Evolutionary conservation across 768 basidiomycete genomes (phyloP).

Genomic region (Lactarius vividus): DNA sequence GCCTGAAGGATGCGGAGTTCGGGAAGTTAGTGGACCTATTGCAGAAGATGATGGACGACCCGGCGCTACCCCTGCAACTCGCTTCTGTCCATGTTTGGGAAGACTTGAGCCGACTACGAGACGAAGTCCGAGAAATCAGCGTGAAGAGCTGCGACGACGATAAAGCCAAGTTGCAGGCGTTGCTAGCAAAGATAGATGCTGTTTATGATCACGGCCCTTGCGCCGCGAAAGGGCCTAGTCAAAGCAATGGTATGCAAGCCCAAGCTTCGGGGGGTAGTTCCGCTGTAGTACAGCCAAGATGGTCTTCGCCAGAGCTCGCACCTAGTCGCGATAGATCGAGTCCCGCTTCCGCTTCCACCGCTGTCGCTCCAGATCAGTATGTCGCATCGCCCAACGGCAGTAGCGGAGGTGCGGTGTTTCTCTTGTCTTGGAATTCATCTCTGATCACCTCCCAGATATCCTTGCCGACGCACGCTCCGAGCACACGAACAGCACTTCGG

Average conservation of each 20-base stretch:
- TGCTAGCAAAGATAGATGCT: not conserved
- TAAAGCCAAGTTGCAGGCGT: not conserved
- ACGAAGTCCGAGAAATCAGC: not conserved
- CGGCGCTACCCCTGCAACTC: not conserved
- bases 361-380: not conserved
- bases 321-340: not conserved
- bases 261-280: too few relatives aligned
- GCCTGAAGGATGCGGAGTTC: not conserved
- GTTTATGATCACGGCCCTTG: not conserved
- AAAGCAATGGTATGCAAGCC: too few relatives aligned
- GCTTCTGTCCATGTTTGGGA: slow-evolving; percentile 7
- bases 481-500: too few relatives aligned
- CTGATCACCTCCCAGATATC: not conserved
- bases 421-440: not conserved
- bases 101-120: not conserved
- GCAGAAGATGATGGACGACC: slow-evolving; percentile 2
- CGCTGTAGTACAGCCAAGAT: not conserved
- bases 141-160: not conserved
- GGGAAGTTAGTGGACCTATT: slow-evolving; percentile 3
- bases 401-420: not conserved
- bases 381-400: not conserved
- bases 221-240: not conserved
- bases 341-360: not conserved
- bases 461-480: not conserved
- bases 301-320: not conserved